Evolutionary conservation across 352 stramenopile genomes (phyloP).

Genomic region (Pythium rhizo-oryzae): DNA sequence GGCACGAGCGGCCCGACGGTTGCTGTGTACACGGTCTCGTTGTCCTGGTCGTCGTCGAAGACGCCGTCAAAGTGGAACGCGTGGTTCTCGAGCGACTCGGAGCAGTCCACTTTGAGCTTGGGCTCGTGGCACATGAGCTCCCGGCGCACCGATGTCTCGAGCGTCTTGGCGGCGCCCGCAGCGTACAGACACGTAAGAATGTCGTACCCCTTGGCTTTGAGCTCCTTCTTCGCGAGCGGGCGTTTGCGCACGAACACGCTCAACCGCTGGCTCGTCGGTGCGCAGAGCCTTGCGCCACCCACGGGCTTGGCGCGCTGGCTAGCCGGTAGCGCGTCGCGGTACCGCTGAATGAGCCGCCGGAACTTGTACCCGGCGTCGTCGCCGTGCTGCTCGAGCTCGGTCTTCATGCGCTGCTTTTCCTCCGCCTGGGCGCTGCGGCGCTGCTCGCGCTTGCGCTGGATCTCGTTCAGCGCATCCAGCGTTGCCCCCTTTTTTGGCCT

Average conservation of each 20-base stretch:
- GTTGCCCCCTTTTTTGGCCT: constrained; percentile 46
- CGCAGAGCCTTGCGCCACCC: not conserved
- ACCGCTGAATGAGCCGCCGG: constrained; percentile 61
- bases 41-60: constrained; percentile 93
- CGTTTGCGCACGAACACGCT: constrained; percentile 75
- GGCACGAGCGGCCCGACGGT: constrained; percentile 63
- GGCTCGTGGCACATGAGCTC: constrained; percentile 75
- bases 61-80: constrained; percentile 77
- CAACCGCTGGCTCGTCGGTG: constrained; percentile 32
- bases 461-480: constrained; percentile 58
- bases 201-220: constrained; percentile 69
- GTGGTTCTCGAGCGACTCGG: constrained; percentile 71
- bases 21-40: constrained; percentile 89
- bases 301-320: constrained; percentile 24
- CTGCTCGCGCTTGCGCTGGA: constrained; percentile 70
- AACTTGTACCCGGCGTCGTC: constrained; percentile 82
- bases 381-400: constrained; percentile 63
- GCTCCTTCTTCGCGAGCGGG: constrained; percentile 66
- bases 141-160: constrained; percentile 24
- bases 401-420: constrained; percentile 71
- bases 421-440: constrained; percentile 56
- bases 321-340: constrained; percentile 43
- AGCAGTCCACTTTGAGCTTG: constrained; percentile 74
- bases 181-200: constrained; percentile 56
- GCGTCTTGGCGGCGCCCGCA: not conserved